phyloP scores from a whole-genome alignment of 2,329 filamentous ascomycete genomes.

The Zasmidium citrigriseum region DNA sequence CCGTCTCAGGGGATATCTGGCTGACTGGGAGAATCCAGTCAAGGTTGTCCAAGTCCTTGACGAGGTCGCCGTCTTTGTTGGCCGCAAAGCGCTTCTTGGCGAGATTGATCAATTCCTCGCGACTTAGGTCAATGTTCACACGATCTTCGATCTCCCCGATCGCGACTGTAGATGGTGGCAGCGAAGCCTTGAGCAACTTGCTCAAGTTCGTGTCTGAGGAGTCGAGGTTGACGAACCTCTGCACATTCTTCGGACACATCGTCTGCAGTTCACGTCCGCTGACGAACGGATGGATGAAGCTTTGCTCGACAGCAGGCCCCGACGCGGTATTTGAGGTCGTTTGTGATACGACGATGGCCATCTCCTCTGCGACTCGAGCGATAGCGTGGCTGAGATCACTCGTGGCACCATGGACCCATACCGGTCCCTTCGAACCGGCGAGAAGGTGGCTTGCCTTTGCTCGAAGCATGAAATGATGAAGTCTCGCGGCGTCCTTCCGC shows the following conservation, averaged over 20 bases:
- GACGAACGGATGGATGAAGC: not conserved
- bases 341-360: not conserved
- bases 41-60: no score
- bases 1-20: no score
- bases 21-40: no score
- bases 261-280: not conserved
- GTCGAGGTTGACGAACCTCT: not conserved
- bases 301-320: not conserved
- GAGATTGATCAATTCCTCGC: not conserved
- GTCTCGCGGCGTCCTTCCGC: not conserved
- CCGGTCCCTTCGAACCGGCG: not conserved
- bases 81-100: not conserved
- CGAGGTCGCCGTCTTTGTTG: not conserved
- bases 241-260: not conserved
- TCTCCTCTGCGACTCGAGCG: not conserved
- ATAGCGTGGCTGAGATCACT: not conserved
- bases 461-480: not conserved
- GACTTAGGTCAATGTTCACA: not conserved
- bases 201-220: not conserved
- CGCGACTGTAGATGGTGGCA: not conserved
- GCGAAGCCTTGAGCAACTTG: not conserved
- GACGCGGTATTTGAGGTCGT: not conserved
- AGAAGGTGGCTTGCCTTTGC: not conserved
- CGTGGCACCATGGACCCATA: not conserved
- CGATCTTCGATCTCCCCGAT: not conserved